A percentile compares a stretch with the other conserved stretches of the same genome.
Conservation (phyloP, 2,329 filamentous ascomycete genomes). For the Hymenoscyphus repandus region DNA sequence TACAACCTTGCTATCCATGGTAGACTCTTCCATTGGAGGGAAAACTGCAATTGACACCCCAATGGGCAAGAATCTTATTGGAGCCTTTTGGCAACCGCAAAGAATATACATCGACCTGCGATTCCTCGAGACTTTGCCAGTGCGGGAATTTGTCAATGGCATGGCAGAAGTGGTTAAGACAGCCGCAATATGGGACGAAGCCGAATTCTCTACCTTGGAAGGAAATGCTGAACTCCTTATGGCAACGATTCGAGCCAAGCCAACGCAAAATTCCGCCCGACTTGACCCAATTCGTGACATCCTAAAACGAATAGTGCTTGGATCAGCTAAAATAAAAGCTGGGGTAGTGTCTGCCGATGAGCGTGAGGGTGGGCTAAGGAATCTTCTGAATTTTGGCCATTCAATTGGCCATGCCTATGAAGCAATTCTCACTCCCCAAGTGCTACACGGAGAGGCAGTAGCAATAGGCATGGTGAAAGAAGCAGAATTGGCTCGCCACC, state of each 20-base stretch:
- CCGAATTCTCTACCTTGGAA: conserved; percentile 80
- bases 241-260: conserved; percentile 59
- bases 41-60: conserved; percentile 98
- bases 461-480: conserved; percentile 99
- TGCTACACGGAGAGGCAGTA: conserved; percentile 92
- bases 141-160: conserved; percentile 92
- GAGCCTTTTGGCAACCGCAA: conserved; percentile 93
- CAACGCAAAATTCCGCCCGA: conserved; percentile 45
- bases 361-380: conserved; percentile 86
- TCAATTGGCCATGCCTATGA: conserved; percentile 97
- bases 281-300: conserved; percentile 66
- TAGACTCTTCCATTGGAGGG: conserved; percentile 95
- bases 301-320: conserved; percentile 75
- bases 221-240: conserved; percentile 74
- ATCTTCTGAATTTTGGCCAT: conserved; percentile 95
- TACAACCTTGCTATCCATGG: conserved; percentile 92
- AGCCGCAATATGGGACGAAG: conserved; percentile 89
- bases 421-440: conserved; percentile 89
- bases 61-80: conserved; percentile 91
- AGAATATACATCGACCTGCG: conserved; percentile 91
- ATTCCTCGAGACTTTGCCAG: conserved; percentile 85
- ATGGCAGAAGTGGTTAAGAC: conserved; percentile 99
- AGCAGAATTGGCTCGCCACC: conserved; percentile 83
- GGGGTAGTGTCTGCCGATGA: conserved; percentile 92
- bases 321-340: conserved; percentile 89